These are phyloP conservation scores for Sarcodon sp. DNA, from an alignment of 768 basidiomycete genomes.

Conservation along the genomic window DNA sequence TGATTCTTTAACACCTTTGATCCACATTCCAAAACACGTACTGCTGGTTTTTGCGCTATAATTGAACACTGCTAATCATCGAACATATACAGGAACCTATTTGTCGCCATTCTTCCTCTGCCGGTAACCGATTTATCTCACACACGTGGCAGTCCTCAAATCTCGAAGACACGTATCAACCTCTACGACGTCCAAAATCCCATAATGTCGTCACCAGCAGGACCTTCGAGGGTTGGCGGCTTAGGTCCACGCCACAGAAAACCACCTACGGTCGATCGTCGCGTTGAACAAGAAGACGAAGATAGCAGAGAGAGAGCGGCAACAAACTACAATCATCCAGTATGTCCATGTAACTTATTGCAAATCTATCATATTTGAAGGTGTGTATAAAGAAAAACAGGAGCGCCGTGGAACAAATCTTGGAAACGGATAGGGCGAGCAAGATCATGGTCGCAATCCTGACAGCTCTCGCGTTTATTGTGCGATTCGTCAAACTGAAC, in stretches of 20 bases:
- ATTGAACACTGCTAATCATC: too few relatives aligned
- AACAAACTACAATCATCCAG: not conserved
- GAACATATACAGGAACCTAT: too few relatives aligned
- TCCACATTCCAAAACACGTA: not conserved
- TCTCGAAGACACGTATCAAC: not conserved
- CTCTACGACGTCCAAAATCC: not conserved
- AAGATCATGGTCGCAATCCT: slow-evolving; percentile 45
- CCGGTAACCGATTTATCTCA: not conserved
- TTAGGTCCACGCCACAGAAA: not conserved
- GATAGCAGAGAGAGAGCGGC: not conserved
- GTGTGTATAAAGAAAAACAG: slow-evolving; percentile 29
- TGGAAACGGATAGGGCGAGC: slow-evolving; percentile 56
- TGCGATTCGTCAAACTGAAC: slow-evolving; percentile 91
- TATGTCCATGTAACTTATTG: not conserved
- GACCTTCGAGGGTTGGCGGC: not conserved
- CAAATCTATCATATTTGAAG: too few relatives aligned
- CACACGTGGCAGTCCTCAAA: not conserved
- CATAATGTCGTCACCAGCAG: not conserved
- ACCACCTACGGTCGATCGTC: not conserved
- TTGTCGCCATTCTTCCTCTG: not conserved
- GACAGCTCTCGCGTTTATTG: slow-evolving; percentile 65
- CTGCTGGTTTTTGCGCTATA: not conserved
- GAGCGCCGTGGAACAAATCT: slow-evolving; percentile 43
- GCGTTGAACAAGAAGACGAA: not conserved
- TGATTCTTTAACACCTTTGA: not conserved